These are phyloP conservation scores for Solanum bulbocastanum DNA, from an alignment of 257 asterid species.

Conservation along the genomic window DNA sequence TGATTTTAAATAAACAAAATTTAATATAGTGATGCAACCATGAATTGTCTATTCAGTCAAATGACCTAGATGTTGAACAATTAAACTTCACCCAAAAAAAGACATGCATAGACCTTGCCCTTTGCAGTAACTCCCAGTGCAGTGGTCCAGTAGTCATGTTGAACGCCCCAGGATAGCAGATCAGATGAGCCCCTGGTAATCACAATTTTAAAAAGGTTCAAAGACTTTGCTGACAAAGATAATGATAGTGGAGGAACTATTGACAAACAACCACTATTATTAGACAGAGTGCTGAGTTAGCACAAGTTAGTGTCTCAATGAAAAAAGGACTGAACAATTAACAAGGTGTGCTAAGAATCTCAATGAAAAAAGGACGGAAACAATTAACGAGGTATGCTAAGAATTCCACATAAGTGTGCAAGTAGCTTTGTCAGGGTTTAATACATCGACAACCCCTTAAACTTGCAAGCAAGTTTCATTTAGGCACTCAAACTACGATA, in stretches of 20 bases:
- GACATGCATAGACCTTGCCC: constrained; percentile 48
- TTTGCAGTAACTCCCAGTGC: constrained; percentile 93
- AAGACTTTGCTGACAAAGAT: background rate
- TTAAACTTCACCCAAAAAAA: background rate
- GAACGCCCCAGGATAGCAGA: constrained; percentile 98
- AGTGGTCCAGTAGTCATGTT: constrained; percentile 93
- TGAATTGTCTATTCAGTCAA: background rate
- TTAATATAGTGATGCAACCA: background rate
- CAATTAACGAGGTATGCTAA: background rate
- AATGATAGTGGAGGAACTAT: background rate
- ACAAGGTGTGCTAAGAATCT: background rate
- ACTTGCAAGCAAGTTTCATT: background rate
- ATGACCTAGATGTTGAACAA: background rate
- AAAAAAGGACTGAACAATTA: background rate
- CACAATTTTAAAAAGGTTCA: background rate
- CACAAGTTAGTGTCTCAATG: background rate
- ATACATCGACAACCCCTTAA: background rate
- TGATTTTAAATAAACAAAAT: background rate
- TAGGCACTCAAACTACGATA: background rate
- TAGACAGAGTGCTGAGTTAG: background rate
- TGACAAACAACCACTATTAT: background rate
- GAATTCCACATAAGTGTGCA: background rate
- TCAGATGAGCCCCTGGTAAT: constrained; percentile 67
- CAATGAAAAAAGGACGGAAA: background rate
- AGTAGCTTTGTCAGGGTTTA: background rate